Conservation (phyloP, 257 asterid genomes). For the Solanum megistacrolobum region DNA sequence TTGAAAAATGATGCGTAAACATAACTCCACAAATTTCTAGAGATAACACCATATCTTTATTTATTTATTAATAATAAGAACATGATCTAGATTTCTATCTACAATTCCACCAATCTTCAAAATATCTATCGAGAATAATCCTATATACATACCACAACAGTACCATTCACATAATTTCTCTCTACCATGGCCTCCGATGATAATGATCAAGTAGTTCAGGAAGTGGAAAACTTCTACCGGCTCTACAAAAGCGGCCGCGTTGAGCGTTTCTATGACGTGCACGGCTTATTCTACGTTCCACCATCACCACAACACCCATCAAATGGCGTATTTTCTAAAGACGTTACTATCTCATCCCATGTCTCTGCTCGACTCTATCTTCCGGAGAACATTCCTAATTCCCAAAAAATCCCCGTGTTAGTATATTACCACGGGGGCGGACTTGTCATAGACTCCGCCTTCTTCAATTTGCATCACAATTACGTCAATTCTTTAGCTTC, state of each 20-base stretch:
- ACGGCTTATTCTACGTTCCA: neutral
- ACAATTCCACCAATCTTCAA: neutral
- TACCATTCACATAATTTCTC: neutral
- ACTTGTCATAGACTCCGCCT: constrained; percentile 11
- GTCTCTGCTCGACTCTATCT: constrained; percentile 20
- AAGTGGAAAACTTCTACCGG: constrained; percentile 3
- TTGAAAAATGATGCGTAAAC: too few relatives aligned
- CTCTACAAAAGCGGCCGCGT: constrained; percentile 18
- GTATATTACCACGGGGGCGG: constrained; percentile 27
- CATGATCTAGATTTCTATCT: too few relatives aligned
- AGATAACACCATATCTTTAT: too few relatives aligned
- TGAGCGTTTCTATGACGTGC: neutral
- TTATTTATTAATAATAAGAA: too few relatives aligned
- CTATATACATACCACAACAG: neutral
- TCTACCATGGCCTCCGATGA: neutral
- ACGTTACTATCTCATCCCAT: constrained; percentile 7
- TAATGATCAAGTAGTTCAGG: constrained; percentile 2
- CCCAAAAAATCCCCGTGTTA: constrained; percentile 12
- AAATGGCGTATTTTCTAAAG: constrained; percentile 11
- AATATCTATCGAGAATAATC: too few relatives aligned
- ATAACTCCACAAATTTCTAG: too few relatives aligned
- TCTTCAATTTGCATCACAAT: neutral
- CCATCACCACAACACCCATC: neutral
- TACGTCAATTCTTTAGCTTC: constrained; percentile 6
- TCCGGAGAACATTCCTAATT: neutral